Percentiles rank a stretch among this genome's conserved stretches.
Evolutionary conservation across 805 yeast genomes (phyloP).

Genomic region (Yamadazyma takamatsuzukensis): DNA sequence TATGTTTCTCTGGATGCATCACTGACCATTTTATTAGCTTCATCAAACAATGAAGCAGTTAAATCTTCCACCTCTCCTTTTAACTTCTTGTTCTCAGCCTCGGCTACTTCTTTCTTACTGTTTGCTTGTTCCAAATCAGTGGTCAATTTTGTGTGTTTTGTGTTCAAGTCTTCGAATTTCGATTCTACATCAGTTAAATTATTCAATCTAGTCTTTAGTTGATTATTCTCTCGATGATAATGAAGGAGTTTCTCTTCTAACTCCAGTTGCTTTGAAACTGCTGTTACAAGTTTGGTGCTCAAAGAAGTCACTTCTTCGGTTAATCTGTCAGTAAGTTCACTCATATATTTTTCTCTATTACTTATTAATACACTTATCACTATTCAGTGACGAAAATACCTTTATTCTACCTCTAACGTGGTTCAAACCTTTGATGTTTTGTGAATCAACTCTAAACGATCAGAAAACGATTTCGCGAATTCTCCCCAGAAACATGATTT

Average conservation of each 20-base stretch:
- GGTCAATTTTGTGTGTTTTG: conserved; percentile 15
- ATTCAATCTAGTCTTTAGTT: conserved; percentile 20
- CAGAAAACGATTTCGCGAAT: too few relatives aligned
- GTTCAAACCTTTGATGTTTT: too few relatives aligned
- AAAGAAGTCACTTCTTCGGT: conserved; percentile 53
- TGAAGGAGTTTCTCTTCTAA: conserved; percentile 47
- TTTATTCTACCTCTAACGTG: too few relatives aligned
- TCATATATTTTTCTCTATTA: too few relatives aligned
- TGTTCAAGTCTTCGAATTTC: conserved; percentile 27
- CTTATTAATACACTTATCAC: too few relatives aligned
- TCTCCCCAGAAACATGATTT: too few relatives aligned
- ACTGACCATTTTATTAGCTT: conserved; percentile 82
- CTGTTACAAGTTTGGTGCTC: conserved; percentile 58
- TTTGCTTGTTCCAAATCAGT: neutral
- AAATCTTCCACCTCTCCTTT: conserved; percentile 77
- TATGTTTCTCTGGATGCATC: conserved; percentile 69
- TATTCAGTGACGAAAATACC: too few relatives aligned
- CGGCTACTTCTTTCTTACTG: conserved; percentile 45
- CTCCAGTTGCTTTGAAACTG: conserved; percentile 53
- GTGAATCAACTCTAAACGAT: too few relatives aligned
- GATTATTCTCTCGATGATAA: conserved; percentile 34
- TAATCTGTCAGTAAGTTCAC: conserved; percentile 35
- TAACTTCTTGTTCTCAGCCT: conserved; percentile 54
- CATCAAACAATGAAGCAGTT: conserved; percentile 71
- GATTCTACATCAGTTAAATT: conserved; percentile 22